phyloP scores from a whole-genome alignment of 805 yeast genomes.

The Grigorovia humatica region DNA sequence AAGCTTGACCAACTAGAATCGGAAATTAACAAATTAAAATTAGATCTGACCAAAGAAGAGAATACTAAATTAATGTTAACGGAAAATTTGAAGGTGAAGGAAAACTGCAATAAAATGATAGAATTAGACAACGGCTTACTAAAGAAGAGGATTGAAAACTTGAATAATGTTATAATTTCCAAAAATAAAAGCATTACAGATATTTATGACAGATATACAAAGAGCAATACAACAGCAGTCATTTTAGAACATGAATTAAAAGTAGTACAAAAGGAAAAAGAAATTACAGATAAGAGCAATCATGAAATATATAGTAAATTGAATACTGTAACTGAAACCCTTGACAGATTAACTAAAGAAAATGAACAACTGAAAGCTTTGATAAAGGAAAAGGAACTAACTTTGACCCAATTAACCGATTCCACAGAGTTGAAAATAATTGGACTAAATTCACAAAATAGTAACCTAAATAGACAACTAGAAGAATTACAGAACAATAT shows the following conservation, averaged over 20 bases:
- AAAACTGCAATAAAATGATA: neutral
- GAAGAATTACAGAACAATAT: neutral
- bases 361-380: neutral
- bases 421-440: constrained; percentile 42
- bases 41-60: neutral
- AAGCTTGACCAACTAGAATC: neutral
- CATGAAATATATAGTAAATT: too few species aligned
- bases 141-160: neutral
- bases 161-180: neutral
- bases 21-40: neutral
- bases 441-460: constrained; percentile 30
- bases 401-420: constrained; percentile 39
- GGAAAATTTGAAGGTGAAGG: neutral
- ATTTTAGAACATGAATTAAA: neutral
- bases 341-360: neutral
- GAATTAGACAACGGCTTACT: neutral
- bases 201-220: neutral
- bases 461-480: constrained; percentile 24
- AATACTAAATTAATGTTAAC: neutral
- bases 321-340: neutral
- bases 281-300: neutral
- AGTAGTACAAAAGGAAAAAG: neutral
- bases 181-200: neutral
- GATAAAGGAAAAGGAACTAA: constrained; percentile 41
- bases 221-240: neutral